Conservation (phyloP, 2,329 filamentous ascomycete species). For the Ascochyta koolunga region DNA sequence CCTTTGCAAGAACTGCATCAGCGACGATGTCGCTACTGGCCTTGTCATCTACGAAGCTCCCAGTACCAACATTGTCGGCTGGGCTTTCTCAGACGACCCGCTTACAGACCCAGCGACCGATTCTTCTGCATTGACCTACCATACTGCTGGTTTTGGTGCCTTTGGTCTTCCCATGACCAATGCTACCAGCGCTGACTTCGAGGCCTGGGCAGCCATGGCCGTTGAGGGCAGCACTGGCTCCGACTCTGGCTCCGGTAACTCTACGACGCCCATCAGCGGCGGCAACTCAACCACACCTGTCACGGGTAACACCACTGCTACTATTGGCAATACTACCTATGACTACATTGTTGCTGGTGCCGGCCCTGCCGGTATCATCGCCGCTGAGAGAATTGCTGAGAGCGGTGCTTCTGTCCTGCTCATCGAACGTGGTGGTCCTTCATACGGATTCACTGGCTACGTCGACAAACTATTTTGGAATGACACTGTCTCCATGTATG, state of each 20-base stretch:
- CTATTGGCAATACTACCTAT: conserved; percentile 51
- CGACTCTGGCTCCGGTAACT: conserved; percentile 28
- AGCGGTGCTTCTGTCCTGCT: conserved; percentile 69
- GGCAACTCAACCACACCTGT: conserved; percentile 30
- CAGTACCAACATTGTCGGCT: conserved; percentile 38
- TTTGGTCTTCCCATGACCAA: conserved; percentile 39
- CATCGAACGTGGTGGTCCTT: conserved; percentile 51
- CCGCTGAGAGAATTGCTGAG: conserved; percentile 65
- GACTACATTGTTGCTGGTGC: conserved; percentile 69
- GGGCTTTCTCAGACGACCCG: conserved; percentile 37
- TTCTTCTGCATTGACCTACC: conserved; percentile 35
- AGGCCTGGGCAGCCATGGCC: conserved; percentile 44
- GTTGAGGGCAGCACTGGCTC: conserved; percentile 21
- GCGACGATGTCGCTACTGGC: conserved; percentile 24
- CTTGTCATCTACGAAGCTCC: conserved; percentile 33
- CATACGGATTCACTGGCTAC: conserved; percentile 37
- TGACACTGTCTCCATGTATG: conserved; percentile 44
- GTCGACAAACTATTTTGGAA: conserved; percentile 42
- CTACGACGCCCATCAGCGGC: conserved; percentile 35
- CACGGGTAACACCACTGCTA: conserved; percentile 42
- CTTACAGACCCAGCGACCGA: conserved; percentile 33
- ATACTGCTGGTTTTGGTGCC: conserved; percentile 41
- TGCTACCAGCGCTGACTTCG: conserved; percentile 41
- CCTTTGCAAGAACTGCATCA: conserved; percentile 54
- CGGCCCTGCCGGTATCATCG: conserved; percentile 65